Conservation (phyloP, 116 monocot genomes). For the Iris pallida region DNA sequence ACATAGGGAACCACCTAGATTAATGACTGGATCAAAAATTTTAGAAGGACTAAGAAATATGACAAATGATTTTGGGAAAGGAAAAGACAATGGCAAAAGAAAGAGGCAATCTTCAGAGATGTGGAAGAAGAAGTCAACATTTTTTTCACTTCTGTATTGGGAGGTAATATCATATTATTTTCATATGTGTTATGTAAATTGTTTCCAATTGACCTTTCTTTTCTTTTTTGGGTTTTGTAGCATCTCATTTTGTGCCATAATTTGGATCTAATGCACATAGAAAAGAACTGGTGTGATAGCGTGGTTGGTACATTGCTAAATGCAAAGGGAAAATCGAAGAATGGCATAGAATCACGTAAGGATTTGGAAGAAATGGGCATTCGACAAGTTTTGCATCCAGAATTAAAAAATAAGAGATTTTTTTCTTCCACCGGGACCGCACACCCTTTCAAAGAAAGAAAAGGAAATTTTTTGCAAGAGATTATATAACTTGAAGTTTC, state of each 20-base stretch:
- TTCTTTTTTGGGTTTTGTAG: not conserved
- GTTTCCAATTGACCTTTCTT: not conserved
- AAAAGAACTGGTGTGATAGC: no score
- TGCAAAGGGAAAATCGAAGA: no score
- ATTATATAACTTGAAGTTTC: not conserved
- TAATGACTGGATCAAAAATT: not conserved
- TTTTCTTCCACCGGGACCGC: not conserved
- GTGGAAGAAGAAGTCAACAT: not conserved
- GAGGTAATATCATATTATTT: not conserved
- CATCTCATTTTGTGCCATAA: not conserved
- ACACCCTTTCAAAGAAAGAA: not conserved
- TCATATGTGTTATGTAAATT: not conserved
- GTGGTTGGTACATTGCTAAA: no score
- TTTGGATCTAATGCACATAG: no score
- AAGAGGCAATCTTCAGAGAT: not conserved
- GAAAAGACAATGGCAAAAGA: not conserved
- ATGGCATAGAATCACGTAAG: no score
- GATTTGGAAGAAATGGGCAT: not conserved
- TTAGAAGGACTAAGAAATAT: not conserved
- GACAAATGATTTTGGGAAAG: not conserved
- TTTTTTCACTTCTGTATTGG: not conserved
- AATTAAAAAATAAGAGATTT: not conserved
- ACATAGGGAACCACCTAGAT: not conserved
- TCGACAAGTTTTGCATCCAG: not conserved
- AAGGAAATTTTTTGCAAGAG: not conserved